phyloP scores from a whole-genome alignment of 768 basidiomycete genomes.

The Auricularia auricula-judae region DNA sequence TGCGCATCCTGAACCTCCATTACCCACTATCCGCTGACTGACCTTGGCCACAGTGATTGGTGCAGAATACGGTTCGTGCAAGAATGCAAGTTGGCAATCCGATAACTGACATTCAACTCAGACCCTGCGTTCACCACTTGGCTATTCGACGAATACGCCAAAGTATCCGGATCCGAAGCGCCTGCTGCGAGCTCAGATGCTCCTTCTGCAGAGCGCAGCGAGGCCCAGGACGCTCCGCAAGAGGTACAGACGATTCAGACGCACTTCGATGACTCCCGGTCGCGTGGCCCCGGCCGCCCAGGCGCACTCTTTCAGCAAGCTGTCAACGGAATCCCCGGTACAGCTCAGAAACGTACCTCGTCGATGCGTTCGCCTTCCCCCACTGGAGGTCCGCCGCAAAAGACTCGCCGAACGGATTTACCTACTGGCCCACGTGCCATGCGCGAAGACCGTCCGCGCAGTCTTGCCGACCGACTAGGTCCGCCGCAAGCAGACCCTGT shows the following conservation, averaged over 20 bases:
- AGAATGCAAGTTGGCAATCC: constrained; percentile 10
- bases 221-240: neutral
- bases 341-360: constrained; percentile 10
- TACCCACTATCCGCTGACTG: constrained; percentile 1
- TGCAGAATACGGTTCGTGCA: constrained; percentile 14
- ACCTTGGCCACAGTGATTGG: constrained; percentile 45
- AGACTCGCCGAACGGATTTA: constrained; percentile 50
- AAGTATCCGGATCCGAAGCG: constrained; percentile 32
- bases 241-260: neutral
- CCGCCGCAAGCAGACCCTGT: constrained; percentile 45
- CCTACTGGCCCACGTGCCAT: constrained; percentile 85
- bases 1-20: constrained; percentile 19
- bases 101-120: constrained; percentile 15
- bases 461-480: constrained; percentile 76
- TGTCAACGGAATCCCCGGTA: constrained; percentile 7
- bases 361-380: constrained; percentile 16
- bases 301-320: constrained; percentile 10
- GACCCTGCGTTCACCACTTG: constrained; percentile 81
- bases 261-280: constrained; percentile 29
- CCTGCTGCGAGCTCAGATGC: neutral
- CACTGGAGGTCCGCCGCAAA: constrained; percentile 30
- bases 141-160: constrained; percentile 73
- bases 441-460: constrained; percentile 40
- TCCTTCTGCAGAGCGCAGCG: constrained; percentile 1
- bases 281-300: constrained; percentile 35